These are phyloP conservation scores for Gynostemma pentaphyllum DNA, from an alignment of 306 rosid genomes.

Conservation along the genomic window DNA sequence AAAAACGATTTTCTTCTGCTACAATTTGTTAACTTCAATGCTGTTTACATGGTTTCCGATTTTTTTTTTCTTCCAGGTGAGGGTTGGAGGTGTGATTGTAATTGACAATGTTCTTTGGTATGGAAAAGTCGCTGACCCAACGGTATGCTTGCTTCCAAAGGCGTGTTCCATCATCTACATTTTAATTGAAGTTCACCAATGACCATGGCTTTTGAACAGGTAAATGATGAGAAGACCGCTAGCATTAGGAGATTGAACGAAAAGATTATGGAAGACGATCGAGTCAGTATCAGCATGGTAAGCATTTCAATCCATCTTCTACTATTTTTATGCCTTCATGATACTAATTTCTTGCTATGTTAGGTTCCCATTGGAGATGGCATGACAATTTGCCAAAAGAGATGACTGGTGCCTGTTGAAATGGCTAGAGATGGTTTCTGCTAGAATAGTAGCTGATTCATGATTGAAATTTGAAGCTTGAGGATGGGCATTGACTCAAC, in stretches of 20 bases:
- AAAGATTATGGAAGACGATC: slow-evolving; percentile 48
- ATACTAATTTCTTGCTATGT: slow-evolving; percentile 11
- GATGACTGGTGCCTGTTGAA: slow-evolving; percentile 11
- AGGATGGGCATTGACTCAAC: not conserved
- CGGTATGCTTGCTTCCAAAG: slow-evolving; percentile 32
- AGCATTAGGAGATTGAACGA: slow-evolving; percentile 72
- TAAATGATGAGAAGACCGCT: slow-evolving; percentile 52
- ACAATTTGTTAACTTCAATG: not conserved
- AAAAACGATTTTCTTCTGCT: not conserved
- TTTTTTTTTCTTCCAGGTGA: slow-evolving; percentile 40
- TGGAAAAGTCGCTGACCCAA: slow-evolving; percentile 82
- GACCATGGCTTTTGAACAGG: slow-evolving; percentile 28
- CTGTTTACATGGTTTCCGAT: not conserved
- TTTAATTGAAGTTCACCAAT: slow-evolving; percentile 11
- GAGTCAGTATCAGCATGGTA: slow-evolving; percentile 81
- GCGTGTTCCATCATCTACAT: slow-evolving; percentile 1
- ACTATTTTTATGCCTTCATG: slow-evolving; percentile 7
- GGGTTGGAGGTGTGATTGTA: slow-evolving; percentile 76
- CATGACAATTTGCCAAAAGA: slow-evolving; percentile 75
- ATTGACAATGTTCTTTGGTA: slow-evolving; percentile 95
- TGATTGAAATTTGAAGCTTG: slow-evolving; percentile 10
- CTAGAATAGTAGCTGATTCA: not conserved
- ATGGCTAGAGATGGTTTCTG: not conserved
- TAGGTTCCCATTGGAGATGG: slow-evolving; percentile 98
- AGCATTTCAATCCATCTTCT: slow-evolving; percentile 9